phyloP scores from a whole-genome alignment of 495 filamentous ascomycete species.

The Penicillium turbatum region DNA sequence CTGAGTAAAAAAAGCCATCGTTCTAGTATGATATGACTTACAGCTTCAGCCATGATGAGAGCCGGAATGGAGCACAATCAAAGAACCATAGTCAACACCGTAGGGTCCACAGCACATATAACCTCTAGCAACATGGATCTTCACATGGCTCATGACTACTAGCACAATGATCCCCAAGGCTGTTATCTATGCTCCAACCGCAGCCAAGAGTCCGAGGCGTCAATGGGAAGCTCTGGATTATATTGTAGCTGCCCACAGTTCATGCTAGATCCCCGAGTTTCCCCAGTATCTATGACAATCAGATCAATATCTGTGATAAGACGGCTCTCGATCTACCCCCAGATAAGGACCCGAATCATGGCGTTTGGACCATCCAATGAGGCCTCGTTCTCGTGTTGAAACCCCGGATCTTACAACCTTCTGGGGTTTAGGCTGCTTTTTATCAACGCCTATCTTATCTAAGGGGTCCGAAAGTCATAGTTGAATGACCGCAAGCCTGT shows the following conservation, averaged over 20 bases:
- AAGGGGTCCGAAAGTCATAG: too few species aligned
- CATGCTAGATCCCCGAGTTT: neutral
- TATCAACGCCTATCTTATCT: neutral
- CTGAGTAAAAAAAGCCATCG: too few species aligned
- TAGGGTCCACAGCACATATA: constrained; percentile 1
- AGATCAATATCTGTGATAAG: constrained; percentile 3
- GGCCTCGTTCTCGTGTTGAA: neutral
- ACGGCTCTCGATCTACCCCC: neutral
- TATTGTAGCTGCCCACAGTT: neutral
- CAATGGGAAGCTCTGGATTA: neutral
- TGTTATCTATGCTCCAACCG: constrained; percentile 10
- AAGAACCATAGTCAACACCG: neutral
- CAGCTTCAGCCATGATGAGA: constrained; percentile 9
- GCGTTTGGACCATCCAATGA: constrained; percentile 9
- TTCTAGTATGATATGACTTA: too few species aligned
- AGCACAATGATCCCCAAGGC: neutral
- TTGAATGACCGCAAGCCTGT: too few species aligned
- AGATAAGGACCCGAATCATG: constrained; percentile 13
- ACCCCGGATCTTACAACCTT: constrained; percentile 16
- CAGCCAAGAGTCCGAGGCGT: neutral
- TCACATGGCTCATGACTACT: neutral
- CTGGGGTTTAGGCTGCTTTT: constrained; percentile 14
- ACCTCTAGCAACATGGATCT: neutral
- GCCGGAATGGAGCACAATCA: neutral
- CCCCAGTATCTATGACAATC: neutral